phyloP scores from a whole-genome alignment of 2,329 filamentous ascomycete species.

The Xylaria hypoxylon region DNA sequence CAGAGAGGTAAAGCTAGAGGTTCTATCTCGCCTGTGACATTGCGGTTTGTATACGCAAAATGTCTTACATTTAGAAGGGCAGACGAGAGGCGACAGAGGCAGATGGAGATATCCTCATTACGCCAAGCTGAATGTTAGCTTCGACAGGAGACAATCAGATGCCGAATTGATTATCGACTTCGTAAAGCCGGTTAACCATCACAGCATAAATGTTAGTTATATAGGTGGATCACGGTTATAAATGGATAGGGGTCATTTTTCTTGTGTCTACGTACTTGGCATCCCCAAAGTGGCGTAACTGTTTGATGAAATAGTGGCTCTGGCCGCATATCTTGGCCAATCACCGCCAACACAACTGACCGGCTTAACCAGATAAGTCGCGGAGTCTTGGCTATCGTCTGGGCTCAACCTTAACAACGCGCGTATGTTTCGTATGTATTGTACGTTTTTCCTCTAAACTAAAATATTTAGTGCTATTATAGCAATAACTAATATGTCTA shows the following conservation, averaged over 20 bases:
- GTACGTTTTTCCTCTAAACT: background rate
- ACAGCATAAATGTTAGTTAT: conserved; percentile 16
- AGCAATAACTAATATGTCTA: background rate
- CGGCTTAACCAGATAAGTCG: conserved; percentile 9
- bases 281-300: conserved; percentile 24
- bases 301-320: conserved; percentile 26
- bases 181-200: conserved; percentile 8
- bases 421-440: conserved; percentile 14
- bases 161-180: background rate
- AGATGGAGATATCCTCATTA: conserved; percentile 2
- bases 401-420: conserved; percentile 16
- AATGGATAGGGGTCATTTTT: conserved; percentile 28
- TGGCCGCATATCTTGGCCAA: conserved; percentile 11
- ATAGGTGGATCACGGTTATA: conserved; percentile 31
- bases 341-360: conserved; percentile 1
- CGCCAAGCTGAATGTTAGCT: conserved; percentile 4
- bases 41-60: conserved; percentile 9
- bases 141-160: conserved; percentile 6
- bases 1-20: conserved; percentile 10
- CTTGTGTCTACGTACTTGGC: conserved; percentile 24
- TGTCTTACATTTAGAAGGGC: background rate
- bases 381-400: conserved; percentile 22
- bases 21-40: conserved; percentile 29
- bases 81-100: conserved; percentile 10
- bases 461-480: background rate